Conservation (phyloP, 306 rosid species). For the Gastrolobium bilobum region DNA sequence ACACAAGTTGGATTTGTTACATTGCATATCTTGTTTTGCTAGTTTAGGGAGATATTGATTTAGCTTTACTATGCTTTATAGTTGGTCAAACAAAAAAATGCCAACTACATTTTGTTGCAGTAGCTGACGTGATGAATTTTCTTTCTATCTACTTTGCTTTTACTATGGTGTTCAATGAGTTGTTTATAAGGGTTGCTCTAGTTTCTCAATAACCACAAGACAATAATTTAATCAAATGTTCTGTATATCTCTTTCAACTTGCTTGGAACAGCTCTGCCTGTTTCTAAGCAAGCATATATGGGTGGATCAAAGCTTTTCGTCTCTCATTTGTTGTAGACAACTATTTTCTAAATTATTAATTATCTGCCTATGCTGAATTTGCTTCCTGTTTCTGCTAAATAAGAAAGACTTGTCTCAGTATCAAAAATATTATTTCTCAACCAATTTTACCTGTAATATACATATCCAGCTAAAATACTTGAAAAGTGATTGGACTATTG, state of each 20-base stretch:
- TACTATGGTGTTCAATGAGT: constrained; percentile 27
- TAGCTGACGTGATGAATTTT: not conserved
- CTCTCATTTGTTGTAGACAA: constrained; percentile 14
- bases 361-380: constrained; percentile 28
- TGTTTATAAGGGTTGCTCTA: constrained; percentile 33
- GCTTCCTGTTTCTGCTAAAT: constrained; percentile 24
- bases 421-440: not conserved
- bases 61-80: not conserved
- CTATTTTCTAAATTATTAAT: constrained; percentile 14
- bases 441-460: constrained; percentile 5
- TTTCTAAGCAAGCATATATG: constrained; percentile 13
- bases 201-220: constrained; percentile 11
- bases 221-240: not conserved
- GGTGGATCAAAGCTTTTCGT: not conserved
- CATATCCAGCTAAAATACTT: constrained; percentile 26
- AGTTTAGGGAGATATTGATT: constrained; percentile 24
- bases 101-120: constrained; percentile 16
- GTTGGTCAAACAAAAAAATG: constrained; percentile 15
- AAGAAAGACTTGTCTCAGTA: not conserved
- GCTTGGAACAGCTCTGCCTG: not conserved
- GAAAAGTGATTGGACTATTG: constrained; percentile 16
- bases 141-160: constrained; percentile 9
- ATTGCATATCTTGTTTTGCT: constrained; percentile 19
- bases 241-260: constrained; percentile 27
- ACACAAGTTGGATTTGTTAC: constrained; percentile 6